phyloP scores from a whole-genome alignment of 192 early-diverging fungal species.

The Dissophora ornata region DNA sequence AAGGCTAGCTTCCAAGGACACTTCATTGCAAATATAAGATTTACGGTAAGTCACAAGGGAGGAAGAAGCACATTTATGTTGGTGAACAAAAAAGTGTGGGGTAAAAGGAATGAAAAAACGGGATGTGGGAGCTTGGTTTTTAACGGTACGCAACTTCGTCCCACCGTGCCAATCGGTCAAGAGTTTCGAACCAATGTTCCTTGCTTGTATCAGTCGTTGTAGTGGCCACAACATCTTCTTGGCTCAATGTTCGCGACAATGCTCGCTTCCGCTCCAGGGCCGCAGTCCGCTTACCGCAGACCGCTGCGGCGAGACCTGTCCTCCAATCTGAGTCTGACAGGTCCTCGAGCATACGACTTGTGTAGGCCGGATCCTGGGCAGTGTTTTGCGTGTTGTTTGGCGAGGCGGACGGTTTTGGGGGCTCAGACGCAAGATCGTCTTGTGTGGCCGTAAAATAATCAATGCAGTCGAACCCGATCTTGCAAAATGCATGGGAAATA shows the following conservation, averaged over 20 bases:
- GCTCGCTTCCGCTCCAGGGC: conserved; percentile 35
- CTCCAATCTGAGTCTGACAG: conserved; percentile 22
- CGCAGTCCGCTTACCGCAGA: conserved; percentile 40
- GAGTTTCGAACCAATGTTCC: conserved; percentile 18
- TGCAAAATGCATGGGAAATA: conserved; percentile 44
- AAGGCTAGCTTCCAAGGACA: too few relatives aligned
- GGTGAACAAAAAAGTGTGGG: too few relatives aligned
- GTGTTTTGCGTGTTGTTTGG: not conserved
- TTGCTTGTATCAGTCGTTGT: not conserved
- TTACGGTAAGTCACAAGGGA: too few relatives aligned
- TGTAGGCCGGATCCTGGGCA: not conserved
- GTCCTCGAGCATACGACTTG: conserved; percentile 23
- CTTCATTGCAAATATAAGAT: too few relatives aligned
- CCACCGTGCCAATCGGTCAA: conserved; percentile 35
- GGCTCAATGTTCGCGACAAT: conserved; percentile 22
- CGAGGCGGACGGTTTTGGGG: not conserved
- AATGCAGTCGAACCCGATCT: conserved; percentile 49
- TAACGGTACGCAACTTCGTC: conserved; percentile 41
- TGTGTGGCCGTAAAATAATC: conserved; percentile 43
- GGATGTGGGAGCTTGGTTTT: not conserved
- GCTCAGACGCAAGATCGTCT: conserved; percentile 18
- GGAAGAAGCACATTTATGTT: too few relatives aligned
- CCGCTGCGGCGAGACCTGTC: conserved; percentile 30
- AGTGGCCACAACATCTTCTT: conserved; percentile 7
- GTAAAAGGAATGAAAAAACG: too few relatives aligned